These are phyloP conservation scores for Lepiota venenata DNA, from an alignment of 768 basidiomycete genomes.

Conservation along the genomic window DNA sequence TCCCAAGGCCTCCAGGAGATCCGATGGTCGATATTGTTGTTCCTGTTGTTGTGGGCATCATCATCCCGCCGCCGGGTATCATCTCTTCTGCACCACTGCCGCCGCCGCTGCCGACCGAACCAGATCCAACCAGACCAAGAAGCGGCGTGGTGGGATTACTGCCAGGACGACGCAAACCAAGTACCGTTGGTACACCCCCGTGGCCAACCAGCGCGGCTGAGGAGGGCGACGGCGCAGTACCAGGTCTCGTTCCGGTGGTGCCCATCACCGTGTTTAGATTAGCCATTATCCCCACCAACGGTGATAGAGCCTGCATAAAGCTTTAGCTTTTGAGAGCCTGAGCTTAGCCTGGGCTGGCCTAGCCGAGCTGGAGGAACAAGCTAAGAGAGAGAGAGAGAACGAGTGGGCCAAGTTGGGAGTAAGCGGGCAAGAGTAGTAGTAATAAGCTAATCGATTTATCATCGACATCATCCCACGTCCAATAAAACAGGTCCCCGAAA, in stretches of 20 bases:
- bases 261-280: not conserved
- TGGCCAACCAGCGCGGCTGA: not conserved
- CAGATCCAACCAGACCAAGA: no score
- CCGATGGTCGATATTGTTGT: not conserved
- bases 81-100: no score
- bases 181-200: not conserved
- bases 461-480: slow-evolving; percentile 12
- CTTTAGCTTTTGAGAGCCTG: not conserved
- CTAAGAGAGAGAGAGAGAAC: not conserved
- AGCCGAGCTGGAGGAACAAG: not conserved
- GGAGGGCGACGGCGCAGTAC: not conserved
- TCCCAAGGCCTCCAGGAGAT: not conserved
- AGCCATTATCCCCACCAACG: no score
- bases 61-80: not conserved
- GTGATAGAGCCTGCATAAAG: slow-evolving; percentile 12
- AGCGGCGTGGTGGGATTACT: no score
- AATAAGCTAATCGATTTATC: slow-evolving; percentile 9
- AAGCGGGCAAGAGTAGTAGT: not conserved
- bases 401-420: not conserved
- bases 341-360: not conserved
- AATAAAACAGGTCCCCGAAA: not conserved
- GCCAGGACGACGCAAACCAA: no score
- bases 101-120: no score
- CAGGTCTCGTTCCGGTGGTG: slow-evolving; percentile 1
- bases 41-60: not conserved